A percentile compares a stretch with the other conserved stretches of the same genome.
Conservation (phyloP, 192 early-diverging fungal genomes). For the Entomortierella lignicola region DNA sequence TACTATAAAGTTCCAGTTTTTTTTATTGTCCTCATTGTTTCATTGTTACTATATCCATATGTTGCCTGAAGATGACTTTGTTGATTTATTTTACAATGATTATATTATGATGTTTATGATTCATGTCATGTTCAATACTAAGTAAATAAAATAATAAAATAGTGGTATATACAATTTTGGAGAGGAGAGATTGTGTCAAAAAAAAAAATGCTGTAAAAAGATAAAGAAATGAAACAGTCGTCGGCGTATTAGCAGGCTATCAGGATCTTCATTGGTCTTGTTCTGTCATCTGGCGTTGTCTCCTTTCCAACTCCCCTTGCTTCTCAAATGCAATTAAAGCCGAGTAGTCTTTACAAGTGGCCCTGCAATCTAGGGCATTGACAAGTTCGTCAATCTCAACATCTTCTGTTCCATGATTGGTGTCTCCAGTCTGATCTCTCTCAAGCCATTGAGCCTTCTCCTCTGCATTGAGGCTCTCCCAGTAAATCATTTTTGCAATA, state of each 20-base stretch:
- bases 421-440: not conserved
- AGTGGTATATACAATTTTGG: too few relatives aligned
- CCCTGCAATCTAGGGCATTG: constrained; percentile 29
- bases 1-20: too few relatives aligned
- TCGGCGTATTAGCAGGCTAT: not conserved
- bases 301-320: constrained; percentile 16
- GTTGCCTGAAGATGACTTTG: too few relatives aligned
- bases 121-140: too few relatives aligned
- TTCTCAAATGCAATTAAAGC: constrained; percentile 33
- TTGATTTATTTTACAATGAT: too few relatives aligned
- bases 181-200: too few relatives aligned
- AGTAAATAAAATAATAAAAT: too few relatives aligned
- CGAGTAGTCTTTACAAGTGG: constrained; percentile 43
- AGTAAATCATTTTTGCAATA: constrained; percentile 50
- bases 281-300: not conserved
- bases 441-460: constrained; percentile 46
- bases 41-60: too few relatives aligned
- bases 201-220: too few relatives aligned
- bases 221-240: too few relatives aligned
- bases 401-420: not conserved
- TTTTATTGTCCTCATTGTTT: too few relatives aligned
- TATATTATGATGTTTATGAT: too few relatives aligned
- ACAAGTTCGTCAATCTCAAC: constrained; percentile 33
- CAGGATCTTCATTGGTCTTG: not conserved
- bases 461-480: constrained; percentile 30